Evolutionary conservation across 805 yeast genomes (phyloP), one percentile per base, ranked within the genome.

Genomic region (Suhomyces emberorum): DNA sequence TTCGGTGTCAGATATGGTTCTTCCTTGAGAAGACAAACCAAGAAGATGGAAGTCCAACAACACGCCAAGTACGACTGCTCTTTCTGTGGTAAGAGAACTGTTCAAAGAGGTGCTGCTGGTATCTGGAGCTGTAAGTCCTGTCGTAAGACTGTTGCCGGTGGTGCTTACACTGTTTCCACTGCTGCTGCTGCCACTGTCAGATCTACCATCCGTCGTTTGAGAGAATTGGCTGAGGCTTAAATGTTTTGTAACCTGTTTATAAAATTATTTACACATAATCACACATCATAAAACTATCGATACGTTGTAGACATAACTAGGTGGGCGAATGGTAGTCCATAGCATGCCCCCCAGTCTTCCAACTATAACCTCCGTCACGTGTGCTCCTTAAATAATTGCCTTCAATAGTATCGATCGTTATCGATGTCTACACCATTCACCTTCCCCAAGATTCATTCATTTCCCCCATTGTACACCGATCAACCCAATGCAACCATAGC

Each of bases 1-100:
- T 93, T 88, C 83, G 99, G 99, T 88, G 97, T 93, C 79, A 89
- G 99, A 83, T 93, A 93, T 81, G 96, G 99, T 89, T 91, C 98
- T 64, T 95, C 99, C 54, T 81, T 93, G 75, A 91, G 99, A 85
- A 88, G 98, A 79, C 97, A 88, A 77, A 86, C 95, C 81, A 89
- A 89, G 84, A 93, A 93, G 81, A 79, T 93, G 75, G 98, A 95
- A 79, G 83, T 88, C 65, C 97, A 88, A 77, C 97, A 89, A 74
- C 98, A 91, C 77, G 85, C 98, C 63, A 87, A 86, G 71, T 93
- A 95, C 84, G 95, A 87, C 75, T 93, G 98, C 76, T 81, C 98
- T 49, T 93, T 93, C 97, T 91, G 98, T 78, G 99, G 99, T 76
- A 93, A 93, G 86, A 87, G 88, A 80, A 68, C 96, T 52, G 97